These are phyloP conservation scores for Strobilomyces dryophilus DNA, from an alignment of 768 basidiomycete genomes.

Conservation along the genomic window DNA sequence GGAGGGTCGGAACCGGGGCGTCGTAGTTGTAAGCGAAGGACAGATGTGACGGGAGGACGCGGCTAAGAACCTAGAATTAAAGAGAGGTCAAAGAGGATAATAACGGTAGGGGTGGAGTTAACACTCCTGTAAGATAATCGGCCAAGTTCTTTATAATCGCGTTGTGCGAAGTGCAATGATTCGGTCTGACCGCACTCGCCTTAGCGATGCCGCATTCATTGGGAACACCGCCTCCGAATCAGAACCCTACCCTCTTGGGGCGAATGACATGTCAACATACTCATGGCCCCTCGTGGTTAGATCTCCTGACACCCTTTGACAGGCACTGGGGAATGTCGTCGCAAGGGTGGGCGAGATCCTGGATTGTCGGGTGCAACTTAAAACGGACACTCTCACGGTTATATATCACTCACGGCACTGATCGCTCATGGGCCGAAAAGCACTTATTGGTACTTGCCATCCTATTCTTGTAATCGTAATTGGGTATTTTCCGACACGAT, in stretches of 20 bases:
- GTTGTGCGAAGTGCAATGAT: conserved; percentile 24
- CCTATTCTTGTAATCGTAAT: conserved; percentile 24
- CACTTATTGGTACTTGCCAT: conserved; percentile 8
- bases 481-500: conserved; percentile 7
- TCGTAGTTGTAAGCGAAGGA: conserved; percentile 4
- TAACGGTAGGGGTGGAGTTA: conserved; percentile 34
- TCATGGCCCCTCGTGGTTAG: conserved; percentile 25
- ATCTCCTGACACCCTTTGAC: conserved; percentile 32
- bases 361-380: conserved; percentile 27
- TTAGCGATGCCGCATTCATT: conserved; percentile 37
- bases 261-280: conserved; percentile 35
- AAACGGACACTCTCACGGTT: conserved; percentile 30
- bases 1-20: conserved; percentile 3
- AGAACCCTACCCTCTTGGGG: conserved; percentile 21
- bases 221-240: conserved; percentile 29
- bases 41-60: conserved; percentile 10
- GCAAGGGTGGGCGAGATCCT: conserved; percentile 27
- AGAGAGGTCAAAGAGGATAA: conserved; percentile 21
- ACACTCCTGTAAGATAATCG: conserved; percentile 34
- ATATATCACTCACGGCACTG: conserved; percentile 33
- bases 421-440: conserved; percentile 25
- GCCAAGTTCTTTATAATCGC: conserved; percentile 34
- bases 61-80: conserved; percentile 13
- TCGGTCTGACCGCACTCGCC: conserved; percentile 19
- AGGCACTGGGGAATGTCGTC: conserved; percentile 24